These are phyloP conservation scores for Cyamopsis tetragonoloba DNA, from an alignment of 306 rosid genomes.

Conservation along the genomic window DNA sequence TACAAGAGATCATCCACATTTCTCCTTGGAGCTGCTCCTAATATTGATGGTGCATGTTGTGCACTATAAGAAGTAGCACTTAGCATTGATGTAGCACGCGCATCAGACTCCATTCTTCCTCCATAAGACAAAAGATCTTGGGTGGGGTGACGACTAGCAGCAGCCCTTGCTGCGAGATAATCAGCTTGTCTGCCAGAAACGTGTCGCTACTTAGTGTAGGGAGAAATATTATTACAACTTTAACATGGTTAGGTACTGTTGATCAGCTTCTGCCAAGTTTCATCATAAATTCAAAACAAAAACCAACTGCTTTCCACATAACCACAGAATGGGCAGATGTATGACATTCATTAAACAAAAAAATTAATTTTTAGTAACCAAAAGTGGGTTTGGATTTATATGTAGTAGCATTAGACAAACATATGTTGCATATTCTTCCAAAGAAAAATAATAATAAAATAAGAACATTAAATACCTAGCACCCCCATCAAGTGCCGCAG, in stretches of 20 bases:
- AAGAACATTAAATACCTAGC: conserved; percentile 79
- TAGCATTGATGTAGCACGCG: conserved; percentile 73
- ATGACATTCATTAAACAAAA: conserved; percentile 21
- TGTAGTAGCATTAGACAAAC: conserved; percentile 12
- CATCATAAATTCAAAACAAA: conserved; percentile 34
- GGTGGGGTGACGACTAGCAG: conserved; percentile 79
- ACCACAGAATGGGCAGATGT: conserved; percentile 20
- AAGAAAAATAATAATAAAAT: conserved; percentile 11
- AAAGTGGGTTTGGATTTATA: conserved; percentile 12
- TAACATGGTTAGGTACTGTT: conserved; percentile 46
- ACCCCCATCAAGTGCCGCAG: conserved; percentile 80
- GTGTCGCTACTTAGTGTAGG: conserved; percentile 83
- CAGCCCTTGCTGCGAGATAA: conserved; percentile 91
- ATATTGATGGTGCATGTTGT: conserved; percentile 81
- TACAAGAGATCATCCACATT: conserved; percentile 78
- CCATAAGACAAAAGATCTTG: conserved; percentile 87
- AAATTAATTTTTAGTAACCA: conserved; percentile 18
- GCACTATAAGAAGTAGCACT: conserved; percentile 73
- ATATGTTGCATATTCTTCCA: not conserved
- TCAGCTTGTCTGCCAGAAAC: conserved; percentile 99
- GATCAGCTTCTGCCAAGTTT: conserved; percentile 47
- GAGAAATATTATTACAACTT: conserved; percentile 66
- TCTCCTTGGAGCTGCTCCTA: conserved; percentile 96
- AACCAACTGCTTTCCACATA: conserved; percentile 16
- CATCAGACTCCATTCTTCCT: conserved; percentile 87